These are phyloP conservation scores for Margaritispora aquatica DNA, from an alignment of 495 filamentous ascomycete genomes.

Conservation along the genomic window DNA sequence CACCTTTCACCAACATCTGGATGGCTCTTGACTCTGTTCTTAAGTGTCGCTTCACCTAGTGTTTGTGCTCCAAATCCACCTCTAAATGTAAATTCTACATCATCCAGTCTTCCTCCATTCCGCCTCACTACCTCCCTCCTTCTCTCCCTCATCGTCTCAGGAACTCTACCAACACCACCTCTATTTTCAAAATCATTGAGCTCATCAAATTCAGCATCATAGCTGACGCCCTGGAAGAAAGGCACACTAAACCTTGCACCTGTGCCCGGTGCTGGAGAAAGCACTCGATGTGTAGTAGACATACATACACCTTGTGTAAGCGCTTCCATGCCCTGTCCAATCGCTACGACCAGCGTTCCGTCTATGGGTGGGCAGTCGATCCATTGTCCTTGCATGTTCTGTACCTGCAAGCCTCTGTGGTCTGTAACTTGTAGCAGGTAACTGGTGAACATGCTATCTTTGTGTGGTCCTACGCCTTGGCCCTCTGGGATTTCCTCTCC, in stretches of 20 bases:
- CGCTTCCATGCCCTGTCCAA: conserved; percentile 89
- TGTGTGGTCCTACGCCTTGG: conserved; percentile 87
- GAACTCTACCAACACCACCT: conserved; percentile 54
- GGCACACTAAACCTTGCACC: conserved; percentile 81
- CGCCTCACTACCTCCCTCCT: conserved; percentile 41
- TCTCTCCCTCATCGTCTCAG: conserved; percentile 54
- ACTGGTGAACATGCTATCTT: conserved; percentile 82
- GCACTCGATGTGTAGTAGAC: conserved; percentile 79
- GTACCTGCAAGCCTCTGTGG: conserved; percentile 80
- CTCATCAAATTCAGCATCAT: conserved; percentile 71
- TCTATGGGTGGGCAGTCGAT: conserved; percentile 63
- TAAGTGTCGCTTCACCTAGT: conserved; percentile 75
- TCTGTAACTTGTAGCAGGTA: conserved; percentile 83
- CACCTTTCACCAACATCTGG: conserved; percentile 83
- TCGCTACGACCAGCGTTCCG: conserved; percentile 75
- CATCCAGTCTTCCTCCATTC: conserved; percentile 50
- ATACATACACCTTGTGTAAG: conserved; percentile 84
- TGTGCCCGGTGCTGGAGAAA: conserved; percentile 51
- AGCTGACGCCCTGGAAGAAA: conserved; percentile 87
- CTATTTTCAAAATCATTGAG: conserved; percentile 67
- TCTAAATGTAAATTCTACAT: conserved; percentile 75
- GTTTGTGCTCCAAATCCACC: conserved; percentile 52
- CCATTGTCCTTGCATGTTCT: conserved; percentile 79
- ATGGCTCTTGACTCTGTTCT: conserved; percentile 86
- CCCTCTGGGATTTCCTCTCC: conserved; percentile 31